phyloP scores from a whole-genome alignment of 805 yeast genomes.

The Metschnikowia cubensis region DNA sequence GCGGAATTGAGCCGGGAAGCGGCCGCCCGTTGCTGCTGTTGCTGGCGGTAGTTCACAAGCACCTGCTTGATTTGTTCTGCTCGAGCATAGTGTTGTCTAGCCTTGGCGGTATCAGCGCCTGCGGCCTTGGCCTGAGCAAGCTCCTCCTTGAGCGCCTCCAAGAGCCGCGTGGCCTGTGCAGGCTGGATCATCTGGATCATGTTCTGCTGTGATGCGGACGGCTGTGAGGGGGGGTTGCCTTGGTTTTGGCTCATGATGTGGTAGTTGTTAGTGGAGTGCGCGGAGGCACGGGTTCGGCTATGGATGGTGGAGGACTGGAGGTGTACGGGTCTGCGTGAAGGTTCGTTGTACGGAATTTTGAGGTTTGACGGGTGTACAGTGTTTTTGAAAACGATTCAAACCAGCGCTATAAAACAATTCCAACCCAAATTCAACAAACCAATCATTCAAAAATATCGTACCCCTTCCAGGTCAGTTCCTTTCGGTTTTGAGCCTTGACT shows the following conservation, averaged over 20 bases:
- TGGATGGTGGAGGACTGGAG: background rate
- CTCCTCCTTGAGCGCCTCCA: slow-evolving; percentile 56
- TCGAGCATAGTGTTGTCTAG: slow-evolving; percentile 56
- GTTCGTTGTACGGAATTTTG: too few relatives aligned
- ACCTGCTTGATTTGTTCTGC: slow-evolving; percentile 63
- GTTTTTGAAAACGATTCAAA: too few relatives aligned
- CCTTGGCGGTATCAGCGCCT: slow-evolving; percentile 45
- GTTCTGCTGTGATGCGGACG: slow-evolving; percentile 12
- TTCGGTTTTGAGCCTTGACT: too few relatives aligned
- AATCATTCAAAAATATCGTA: too few relatives aligned
- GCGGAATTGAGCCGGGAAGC: slow-evolving; percentile 9
- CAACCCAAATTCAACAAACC: too few relatives aligned
- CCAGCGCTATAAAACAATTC: too few relatives aligned
- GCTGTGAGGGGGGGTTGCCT: slow-evolving; percentile 5
- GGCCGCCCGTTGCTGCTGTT: slow-evolving; percentile 38
- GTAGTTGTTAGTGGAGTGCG: background rate
- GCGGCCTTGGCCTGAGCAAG: slow-evolving; percentile 57
- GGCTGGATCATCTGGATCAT: slow-evolving; percentile 35
- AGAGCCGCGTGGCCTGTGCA: slow-evolving; percentile 53
- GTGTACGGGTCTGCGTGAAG: background rate
- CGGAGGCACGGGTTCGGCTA: slow-evolving; percentile 6
- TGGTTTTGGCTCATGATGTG: slow-evolving; percentile 15
- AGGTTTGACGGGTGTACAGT: too few relatives aligned
- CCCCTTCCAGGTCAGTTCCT: too few relatives aligned
- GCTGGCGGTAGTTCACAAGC: slow-evolving; percentile 51